Evolutionary conservation across 805 yeast genomes (phyloP).

Genomic region (Nakazawaea ernobii): DNA sequence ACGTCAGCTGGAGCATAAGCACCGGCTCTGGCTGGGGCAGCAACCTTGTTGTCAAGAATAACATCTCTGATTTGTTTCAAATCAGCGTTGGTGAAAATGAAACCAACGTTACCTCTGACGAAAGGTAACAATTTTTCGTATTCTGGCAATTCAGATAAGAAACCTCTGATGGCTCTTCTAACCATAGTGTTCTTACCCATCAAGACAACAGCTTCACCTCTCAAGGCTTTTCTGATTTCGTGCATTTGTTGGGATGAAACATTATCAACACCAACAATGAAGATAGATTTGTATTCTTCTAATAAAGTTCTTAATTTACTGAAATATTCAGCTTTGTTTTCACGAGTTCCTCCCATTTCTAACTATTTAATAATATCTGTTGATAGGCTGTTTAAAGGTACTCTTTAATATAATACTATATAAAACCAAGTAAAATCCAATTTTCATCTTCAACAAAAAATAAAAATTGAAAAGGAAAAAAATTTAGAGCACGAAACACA

Average conservation of each 20-base stretch:
- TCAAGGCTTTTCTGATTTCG: slow-evolving; percentile 95
- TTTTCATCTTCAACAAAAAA: neutral
- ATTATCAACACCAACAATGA: slow-evolving; percentile 99
- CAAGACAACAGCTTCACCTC: slow-evolving; percentile 91
- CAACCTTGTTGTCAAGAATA: slow-evolving; percentile 88
- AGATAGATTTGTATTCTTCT: slow-evolving; percentile 96
- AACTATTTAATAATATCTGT: slow-evolving; percentile 39
- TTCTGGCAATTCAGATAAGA: slow-evolving; percentile 90
- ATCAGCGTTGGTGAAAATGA: slow-evolving; percentile 97
- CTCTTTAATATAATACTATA: slow-evolving; percentile 3
- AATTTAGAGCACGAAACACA: neutral
- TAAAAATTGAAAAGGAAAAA: neutral
- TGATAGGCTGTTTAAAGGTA: slow-evolving; percentile 91
- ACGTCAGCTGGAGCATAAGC: slow-evolving; percentile 98
- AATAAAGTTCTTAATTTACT: slow-evolving; percentile 89
- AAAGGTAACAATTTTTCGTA: slow-evolving; percentile 91
- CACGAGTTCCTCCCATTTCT: slow-evolving; percentile 99
- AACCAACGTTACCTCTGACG: slow-evolving; percentile 98
- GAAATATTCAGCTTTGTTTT: slow-evolving; percentile 94
- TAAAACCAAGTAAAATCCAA: neutral
- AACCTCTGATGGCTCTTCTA: slow-evolving; percentile 98
- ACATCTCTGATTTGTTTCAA: slow-evolving; percentile 88
- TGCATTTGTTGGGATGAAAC: slow-evolving; percentile 99
- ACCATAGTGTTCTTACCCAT: slow-evolving; percentile 99
- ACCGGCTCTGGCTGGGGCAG: slow-evolving; percentile 99